Base-by-base conservation (phyloP, 2,329 filamentous ascomycete genomes). In the Neopestalotiopsis sp. region DNA sequence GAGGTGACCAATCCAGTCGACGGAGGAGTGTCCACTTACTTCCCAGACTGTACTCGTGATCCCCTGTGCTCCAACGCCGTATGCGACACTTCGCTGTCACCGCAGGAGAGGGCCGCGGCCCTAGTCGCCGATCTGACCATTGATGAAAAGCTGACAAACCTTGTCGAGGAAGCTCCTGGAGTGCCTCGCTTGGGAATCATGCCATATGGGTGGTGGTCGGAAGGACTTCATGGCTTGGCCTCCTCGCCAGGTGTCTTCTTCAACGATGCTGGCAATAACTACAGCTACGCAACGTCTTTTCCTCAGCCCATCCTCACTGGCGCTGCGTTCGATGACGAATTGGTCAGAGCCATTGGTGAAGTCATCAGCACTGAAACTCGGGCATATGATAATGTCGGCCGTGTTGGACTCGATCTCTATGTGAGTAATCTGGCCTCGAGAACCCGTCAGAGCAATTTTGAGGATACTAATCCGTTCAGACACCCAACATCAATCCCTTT, bases 201-300 rank as follows among this genome's bases (percentile, higher is more conserved):
- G 2, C 76, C 82, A 2, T 92, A 92, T 72, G 81, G 87, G 72
- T 89, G 88, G 81, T 90, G 88, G 87, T 73, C 83, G 65, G 88
- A 90, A 77, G 89, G 86, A 2, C 83, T 91, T 0, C 90, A 92
- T 73, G 90, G 90, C 1, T 81, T 92, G 0, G 89, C 87, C 4
- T 75, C 73, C 6, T 84, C 83, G 14, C 86, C 86, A 0, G 89
- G 88, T 0, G 75, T 77, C 7, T 70, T n/a, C 12, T 77, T 77
- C 66, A 70, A 71, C 30, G 49, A 70, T 24, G 67, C 66, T 9
- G 73, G 71, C 4, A 67, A 76, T 49, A 78, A 74, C 67, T 74
- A 73, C 28, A 53, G 45, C n/a, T 76, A 74, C 49, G 76, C 77
- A 7, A 79, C 76, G 3, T 76, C 75, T 17, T 79, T 79, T 66